These are phyloP conservation scores for Daucus carota DNA, from an alignment of 129 eudicot species.

Conservation along the genomic window DH1_v3.0 NC_030386.2:24533501-24534000, in stretches of 20 bases:
- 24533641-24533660: not conserved
- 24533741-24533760: not conserved
- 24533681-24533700: not conserved
- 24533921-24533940: not conserved
- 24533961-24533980: slow-evolving; percentile 87
- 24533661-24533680: not conserved
- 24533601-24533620: not conserved
- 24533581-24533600: not conserved
- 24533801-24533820: not conserved
- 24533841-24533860: not conserved
- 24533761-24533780: not conserved
- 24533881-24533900: not conserved
- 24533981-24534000: slow-evolving; percentile 85
- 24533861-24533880: not conserved
- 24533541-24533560: slow-evolving; percentile 81
- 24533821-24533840: not conserved
- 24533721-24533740: not conserved
- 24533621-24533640: not conserved
- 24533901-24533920: no score
- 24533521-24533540: slow-evolving; percentile 90
- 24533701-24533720: not conserved
- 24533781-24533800: not conserved
- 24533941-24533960: slow-evolving; percentile 51
- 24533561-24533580: slow-evolving; percentile 58
- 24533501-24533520: slow-evolving; percentile 97